Base-by-base conservation (phyloP, 305 asterid species). In the Solanum hybrid region DNA sequence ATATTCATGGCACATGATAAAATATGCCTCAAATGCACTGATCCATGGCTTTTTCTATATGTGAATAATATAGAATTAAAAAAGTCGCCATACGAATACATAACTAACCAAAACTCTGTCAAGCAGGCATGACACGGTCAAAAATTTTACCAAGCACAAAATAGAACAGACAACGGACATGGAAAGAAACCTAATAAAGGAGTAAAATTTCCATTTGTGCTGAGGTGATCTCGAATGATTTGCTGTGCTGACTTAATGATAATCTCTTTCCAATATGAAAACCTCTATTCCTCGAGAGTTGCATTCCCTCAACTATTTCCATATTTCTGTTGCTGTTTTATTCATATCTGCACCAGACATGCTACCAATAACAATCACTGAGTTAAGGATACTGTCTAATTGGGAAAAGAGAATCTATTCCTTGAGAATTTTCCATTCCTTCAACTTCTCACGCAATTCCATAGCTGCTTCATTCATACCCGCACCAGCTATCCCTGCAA, bases 401-500 rank as follows among this genome's bases (percentile, higher is more conserved):
- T 80, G 90, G 88, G 79, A 24, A 81, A 82, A 51, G n/a, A 16
- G 31, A 85, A 22, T 86, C 84, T 94, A 87, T 69, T 88, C 92
- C 75, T 90, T 88, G 66, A 92, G 84, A 89, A 94, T 88, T 90
- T 90, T 92, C 89, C 90, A 94, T 86, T 93, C 94, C 8, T 82
- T 88, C 92, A 97, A 76, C 91, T 93, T 96, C 89, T 93, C 88
- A 35, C 91, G 93, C 60, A 97, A 89, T 90, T 90, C 93, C 29
- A 88, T 76, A 91, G 99, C 98, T 91, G 93, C 98, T 56, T 93
- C 93, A 89, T 86, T 91, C 96, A 96, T 93, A 69, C 98, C 99
- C 24, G 96, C 92, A 31, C 95, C 90, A 86, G 94, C 94, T 81
- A 95, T 88, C 60, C 95, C 98, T 84, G 91, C 92, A 86, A 96